Evolutionary conservation across 2,329 filamentous ascomycete species (phyloP), one percentile per base, ranked within the genome.

Genomic region (Colletotrichum zoysiae): DNA sequence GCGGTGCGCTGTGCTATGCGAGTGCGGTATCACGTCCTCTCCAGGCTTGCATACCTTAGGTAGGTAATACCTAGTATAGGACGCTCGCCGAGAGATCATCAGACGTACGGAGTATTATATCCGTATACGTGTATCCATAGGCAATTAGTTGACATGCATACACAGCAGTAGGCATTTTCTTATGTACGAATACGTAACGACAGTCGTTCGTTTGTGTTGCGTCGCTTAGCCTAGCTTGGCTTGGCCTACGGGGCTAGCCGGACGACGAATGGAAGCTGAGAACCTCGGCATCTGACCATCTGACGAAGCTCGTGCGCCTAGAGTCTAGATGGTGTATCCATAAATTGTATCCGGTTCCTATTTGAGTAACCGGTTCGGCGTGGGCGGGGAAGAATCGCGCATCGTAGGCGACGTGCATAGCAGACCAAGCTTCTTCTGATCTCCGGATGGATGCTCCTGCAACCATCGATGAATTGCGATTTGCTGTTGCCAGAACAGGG

Each of bases 231-330:
- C 61, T 67, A 63, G 63, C 65, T 44, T 68, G 38, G 33, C 42
- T n/a, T 14, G 12, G 44, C 44, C 18, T 9, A 18, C 18, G 56
- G 50, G 42, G 51, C 51, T 46, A 11, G 50, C 40, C 18, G 23
- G 53, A 55, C 53, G 30, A 30, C 38, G 46, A 64, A 12, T 44
- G 26, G 65, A 63, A 58, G 55, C 58, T 46, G 53, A 65, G 60
- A 65, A 50, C 70, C 70, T 72, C 70, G 70, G 70, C 66, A 72
- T 72, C 59, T 60, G 65, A 20, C 59, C 66, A 72, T 72, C 59
- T 60, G 59, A 23, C 59, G 48, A 72, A 72, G 66, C 70, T 72
- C 70, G 70, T 72, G 70, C 59, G 65, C 65, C 38, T 33, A 20
- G 11, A 42, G 14, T 12, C 4, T 16, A 14, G 40, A 4, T 42